phyloP scores from a whole-genome alignment of 805 yeast species.

The Yamadazyma sp. region DNA sequence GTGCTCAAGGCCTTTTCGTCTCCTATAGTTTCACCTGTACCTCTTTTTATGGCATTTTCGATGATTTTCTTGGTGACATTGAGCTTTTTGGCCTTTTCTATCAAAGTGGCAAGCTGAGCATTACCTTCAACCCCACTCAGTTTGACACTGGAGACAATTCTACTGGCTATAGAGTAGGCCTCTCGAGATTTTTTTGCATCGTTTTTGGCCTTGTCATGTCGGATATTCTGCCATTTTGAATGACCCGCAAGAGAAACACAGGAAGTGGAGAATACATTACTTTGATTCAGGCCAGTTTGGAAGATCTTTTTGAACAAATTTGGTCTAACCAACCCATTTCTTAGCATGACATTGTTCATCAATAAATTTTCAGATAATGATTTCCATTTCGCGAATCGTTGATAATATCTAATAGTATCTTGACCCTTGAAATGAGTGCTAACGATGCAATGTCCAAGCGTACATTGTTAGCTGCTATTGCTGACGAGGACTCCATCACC shows the following conservation, averaged over 20 bases:
- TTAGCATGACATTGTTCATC: neutral
- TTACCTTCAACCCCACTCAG: constrained; percentile 67
- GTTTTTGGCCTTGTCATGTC: constrained; percentile 90
- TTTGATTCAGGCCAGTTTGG: neutral
- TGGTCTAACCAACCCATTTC: neutral
- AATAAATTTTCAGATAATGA: constrained; percentile 1
- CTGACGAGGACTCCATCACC: constrained; percentile 97
- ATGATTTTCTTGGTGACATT: constrained; percentile 82
- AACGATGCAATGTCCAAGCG: constrained; percentile 61
- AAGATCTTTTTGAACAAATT: neutral
- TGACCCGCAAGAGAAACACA: constrained; percentile 63
- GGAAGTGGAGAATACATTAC: constrained; percentile 2
- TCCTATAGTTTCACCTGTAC: constrained; percentile 61
- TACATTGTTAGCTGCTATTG: constrained; percentile 86
- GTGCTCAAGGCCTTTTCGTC: constrained; percentile 47
- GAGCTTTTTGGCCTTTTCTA: constrained; percentile 74
- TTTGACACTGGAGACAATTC: constrained; percentile 74
- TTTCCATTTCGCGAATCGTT: too few relatives aligned
- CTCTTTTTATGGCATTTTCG: constrained; percentile 85
- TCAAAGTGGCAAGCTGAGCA: constrained; percentile 63
- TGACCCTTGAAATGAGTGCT: constrained; percentile 24
- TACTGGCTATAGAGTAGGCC: constrained; percentile 68
- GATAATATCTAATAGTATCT: too few relatives aligned
- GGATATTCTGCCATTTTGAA: constrained; percentile 92
- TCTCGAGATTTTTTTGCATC: constrained; percentile 75